phyloP scores from a whole-genome alignment of 2,329 filamentous ascomycete genomes.

The Aspergillus ochraceoroseus region DNA sequence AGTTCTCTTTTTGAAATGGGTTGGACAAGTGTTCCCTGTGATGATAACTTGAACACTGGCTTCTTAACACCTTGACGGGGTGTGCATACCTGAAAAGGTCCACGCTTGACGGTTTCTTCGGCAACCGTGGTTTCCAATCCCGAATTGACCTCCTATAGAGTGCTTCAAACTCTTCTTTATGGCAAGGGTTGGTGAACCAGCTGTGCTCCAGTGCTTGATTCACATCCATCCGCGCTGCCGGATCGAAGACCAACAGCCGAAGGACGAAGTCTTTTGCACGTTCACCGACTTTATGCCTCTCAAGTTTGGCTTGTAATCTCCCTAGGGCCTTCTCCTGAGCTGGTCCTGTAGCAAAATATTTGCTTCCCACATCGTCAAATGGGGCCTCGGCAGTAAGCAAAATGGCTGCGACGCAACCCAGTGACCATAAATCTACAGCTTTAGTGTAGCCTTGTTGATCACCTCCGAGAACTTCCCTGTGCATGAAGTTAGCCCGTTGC shows the following conservation, averaged over 20 bases:
- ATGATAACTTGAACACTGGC: too few relatives aligned
- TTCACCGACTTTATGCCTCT: slow-evolving; percentile 43
- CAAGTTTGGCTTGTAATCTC: slow-evolving; percentile 41
- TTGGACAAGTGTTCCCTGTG: too few relatives aligned
- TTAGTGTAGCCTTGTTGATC: slow-evolving; percentile 49
- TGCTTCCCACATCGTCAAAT: slow-evolving; percentile 33
- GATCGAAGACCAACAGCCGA: slow-evolving; percentile 49
- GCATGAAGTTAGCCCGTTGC: not conserved
- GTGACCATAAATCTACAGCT: slow-evolving; percentile 58
- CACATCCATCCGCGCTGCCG: slow-evolving; percentile 49
- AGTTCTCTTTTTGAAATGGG: too few relatives aligned
- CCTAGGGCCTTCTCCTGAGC: slow-evolving; percentile 42
- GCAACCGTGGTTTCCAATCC: slow-evolving; percentile 47
- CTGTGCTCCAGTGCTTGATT: slow-evolving; percentile 50
- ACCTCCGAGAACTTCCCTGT: slow-evolving; percentile 26
- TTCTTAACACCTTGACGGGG: not conserved
- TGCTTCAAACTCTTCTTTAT: slow-evolving; percentile 46
- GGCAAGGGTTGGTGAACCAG: slow-evolving; percentile 54
- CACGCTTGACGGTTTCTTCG: slow-evolving; percentile 12
- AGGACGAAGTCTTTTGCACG: slow-evolving; percentile 52
- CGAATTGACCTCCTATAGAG: slow-evolving; percentile 48
- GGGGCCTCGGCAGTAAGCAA: slow-evolving; percentile 50
- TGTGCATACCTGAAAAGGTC: slow-evolving; percentile 13
- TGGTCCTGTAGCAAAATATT: slow-evolving; percentile 18
- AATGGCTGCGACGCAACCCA: slow-evolving; percentile 53